Conservation (phyloP, 2,329 filamentous ascomycete species). For the Neofusicoccum cordaticola region DNA sequence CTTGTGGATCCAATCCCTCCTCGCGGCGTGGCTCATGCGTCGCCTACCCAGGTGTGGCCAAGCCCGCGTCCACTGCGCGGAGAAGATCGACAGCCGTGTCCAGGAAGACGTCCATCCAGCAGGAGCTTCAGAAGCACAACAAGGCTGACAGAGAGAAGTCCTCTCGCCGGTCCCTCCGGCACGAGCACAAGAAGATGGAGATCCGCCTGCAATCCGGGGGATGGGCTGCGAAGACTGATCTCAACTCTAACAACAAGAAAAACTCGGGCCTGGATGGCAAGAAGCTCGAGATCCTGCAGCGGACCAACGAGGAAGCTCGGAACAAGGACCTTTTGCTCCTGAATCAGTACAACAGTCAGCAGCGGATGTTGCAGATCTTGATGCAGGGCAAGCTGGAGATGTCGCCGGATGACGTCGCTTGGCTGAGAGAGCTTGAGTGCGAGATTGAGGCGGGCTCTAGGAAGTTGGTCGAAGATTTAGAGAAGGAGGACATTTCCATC, state of each 20-base stretch:
- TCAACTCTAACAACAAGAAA: constrained; percentile 16
- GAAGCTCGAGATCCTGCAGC: constrained; percentile 16
- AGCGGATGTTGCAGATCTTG: not conserved
- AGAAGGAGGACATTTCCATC: constrained; percentile 28
- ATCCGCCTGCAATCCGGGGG: constrained; percentile 4
- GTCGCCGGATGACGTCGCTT: not conserved
- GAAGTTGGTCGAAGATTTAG: not conserved
- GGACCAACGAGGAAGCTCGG: constrained; percentile 7
- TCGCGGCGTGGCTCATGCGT: constrained; percentile 12
- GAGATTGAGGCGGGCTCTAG: not conserved
- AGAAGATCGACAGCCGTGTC: not conserved
- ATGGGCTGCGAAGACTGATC: not conserved
- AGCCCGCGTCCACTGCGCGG: not conserved
- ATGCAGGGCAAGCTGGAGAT: not conserved
- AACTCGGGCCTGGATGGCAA: constrained; percentile 13
- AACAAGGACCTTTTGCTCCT: not conserved
- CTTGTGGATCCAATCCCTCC: constrained; percentile 6
- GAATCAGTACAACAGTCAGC: not conserved
- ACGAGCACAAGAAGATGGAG: constrained; percentile 14
- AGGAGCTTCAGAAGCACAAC: constrained; percentile 1
- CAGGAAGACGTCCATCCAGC: not conserved
- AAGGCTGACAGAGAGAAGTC: constrained; percentile 11
- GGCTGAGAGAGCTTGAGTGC: not conserved
- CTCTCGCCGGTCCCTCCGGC: not conserved
- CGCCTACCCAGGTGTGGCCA: not conserved